Base-by-base conservation (phyloP, 306 rosid species). In the Castanea sativa region DNA sequence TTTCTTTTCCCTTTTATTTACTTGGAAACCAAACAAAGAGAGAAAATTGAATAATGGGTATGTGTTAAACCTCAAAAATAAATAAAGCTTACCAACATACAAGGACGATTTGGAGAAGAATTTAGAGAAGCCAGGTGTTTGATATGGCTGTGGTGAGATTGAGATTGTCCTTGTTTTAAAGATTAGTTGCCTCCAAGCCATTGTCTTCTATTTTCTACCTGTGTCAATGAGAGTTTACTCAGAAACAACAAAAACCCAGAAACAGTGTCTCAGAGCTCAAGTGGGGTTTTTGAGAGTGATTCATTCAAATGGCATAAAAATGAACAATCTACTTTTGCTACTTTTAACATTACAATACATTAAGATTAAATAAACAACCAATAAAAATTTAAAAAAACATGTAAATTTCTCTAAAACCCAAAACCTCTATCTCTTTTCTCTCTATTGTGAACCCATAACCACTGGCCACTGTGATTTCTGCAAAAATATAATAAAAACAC, bases 21-120 rank as follows among this genome's bases (percentile, higher is more conserved):
- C 30, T 33, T 2, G 57, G 6, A 58, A 19, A 33, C 29, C 11
- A 52, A 51, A 61, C 41, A 20, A 60, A 18, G 21, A 56, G 73
- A n/a, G 49, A 8, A 9, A 73, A 27, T 49, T 12, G 76, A 8
- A 38, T 32, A 29, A 64, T 43, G 70, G 20, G 21, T 1, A 29
- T 8, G 16, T 35, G 53, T 14, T 58, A 70, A 83, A 38, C 30
- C 73, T 45, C n/a, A 3, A 60, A 45, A 49, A 27, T 41, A 71
- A 43, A 15, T 41, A 57, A 69, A 29, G 25, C 23, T 55, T 79
- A 91, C 92, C 89, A 21, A 73, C 76, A 67, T 90, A 90, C 1
- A 85, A 82, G 65, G 78, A 45, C 58, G 92, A 77, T 85, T 88
- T 88, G 82, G 97, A 86, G 89, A 80, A 91, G 88, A 88, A 91